Conservation (phyloP, 2,329 filamentous ascomycete species). For the Emergomyces pasteurianus region DNA sequence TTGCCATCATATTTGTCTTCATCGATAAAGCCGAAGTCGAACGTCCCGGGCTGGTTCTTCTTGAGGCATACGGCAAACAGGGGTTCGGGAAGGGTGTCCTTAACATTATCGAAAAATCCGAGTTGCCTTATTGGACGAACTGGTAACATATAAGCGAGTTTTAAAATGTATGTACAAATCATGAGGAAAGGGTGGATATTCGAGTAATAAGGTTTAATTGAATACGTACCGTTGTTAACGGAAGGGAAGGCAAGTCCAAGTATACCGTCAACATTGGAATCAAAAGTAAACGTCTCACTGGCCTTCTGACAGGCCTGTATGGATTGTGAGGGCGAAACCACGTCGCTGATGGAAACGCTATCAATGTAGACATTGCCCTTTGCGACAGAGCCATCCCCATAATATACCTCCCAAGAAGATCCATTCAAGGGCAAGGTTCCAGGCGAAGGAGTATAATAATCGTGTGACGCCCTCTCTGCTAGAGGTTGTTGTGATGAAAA, state of each 20-base stretch:
- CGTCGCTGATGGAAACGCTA: slow-evolving; percentile 48
- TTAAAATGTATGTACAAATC: not conserved
- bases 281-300: slow-evolving; percentile 40
- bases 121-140: slow-evolving; percentile 36
- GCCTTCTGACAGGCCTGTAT: slow-evolving; percentile 53
- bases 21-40: slow-evolving; percentile 65
- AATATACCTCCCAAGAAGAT: slow-evolving; percentile 48
- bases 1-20: slow-evolving; percentile 48
- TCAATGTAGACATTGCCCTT: slow-evolving; percentile 55
- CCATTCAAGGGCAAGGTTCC: slow-evolving; percentile 37
- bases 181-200: not conserved
- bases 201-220: not conserved
- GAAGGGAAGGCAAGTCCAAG: slow-evolving; percentile 48
- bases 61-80: slow-evolving; percentile 61
- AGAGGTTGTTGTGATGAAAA: slow-evolving; percentile 48
- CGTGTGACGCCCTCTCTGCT: slow-evolving; percentile 42
- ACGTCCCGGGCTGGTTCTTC: slow-evolving; percentile 48
- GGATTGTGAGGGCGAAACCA: slow-evolving; percentile 49
- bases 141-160: slow-evolving; percentile 1
- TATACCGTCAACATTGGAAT: slow-evolving; percentile 46
- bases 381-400: slow-evolving; percentile 54
- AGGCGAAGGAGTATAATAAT: slow-evolving; percentile 44
- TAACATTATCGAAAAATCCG: slow-evolving; percentile 64
- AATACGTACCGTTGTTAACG: slow-evolving; percentile 40
- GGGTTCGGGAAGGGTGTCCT: slow-evolving; percentile 46